Percentiles rank a stretch among this genome's conserved stretches.
Conservation (phyloP, 176 grass and related monocot species). For the Carex cristatella region DNA sequence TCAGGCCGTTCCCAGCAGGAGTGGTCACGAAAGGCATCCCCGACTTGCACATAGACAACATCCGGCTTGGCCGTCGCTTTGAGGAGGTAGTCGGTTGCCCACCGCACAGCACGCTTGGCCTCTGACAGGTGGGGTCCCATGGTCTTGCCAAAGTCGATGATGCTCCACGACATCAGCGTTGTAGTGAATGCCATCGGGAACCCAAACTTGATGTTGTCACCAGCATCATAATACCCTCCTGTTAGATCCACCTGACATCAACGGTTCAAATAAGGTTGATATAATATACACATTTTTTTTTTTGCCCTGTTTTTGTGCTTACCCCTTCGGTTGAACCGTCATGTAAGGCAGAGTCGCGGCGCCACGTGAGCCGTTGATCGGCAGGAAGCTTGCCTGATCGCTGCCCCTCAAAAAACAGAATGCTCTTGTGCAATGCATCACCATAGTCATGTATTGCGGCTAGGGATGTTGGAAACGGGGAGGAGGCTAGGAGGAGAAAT, state of each 20-base stretch:
- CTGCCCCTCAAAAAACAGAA: constrained; percentile 91
- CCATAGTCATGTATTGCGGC: constrained; percentile 50
- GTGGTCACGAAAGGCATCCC: constrained; percentile 70
- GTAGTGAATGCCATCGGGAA: constrained; percentile 95
- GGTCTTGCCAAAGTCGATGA: constrained; percentile 67
- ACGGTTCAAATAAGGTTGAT: no score
- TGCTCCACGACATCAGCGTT: constrained; percentile 81
- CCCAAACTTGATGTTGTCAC: constrained; percentile 95
- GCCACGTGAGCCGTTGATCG: constrained; percentile 54
- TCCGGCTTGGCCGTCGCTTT: constrained; percentile 47
- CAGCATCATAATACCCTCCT: constrained; percentile 93
- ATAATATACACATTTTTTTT: not conserved
- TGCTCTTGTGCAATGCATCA: constrained; percentile 77
- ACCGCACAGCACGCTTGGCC: constrained; percentile 41
- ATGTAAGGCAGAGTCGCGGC: constrained; percentile 53
- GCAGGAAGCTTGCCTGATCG: constrained; percentile 55
- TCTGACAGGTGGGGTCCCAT: constrained; percentile 48
- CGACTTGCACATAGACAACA: constrained; percentile 78
- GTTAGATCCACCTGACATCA: constrained; percentile 57
- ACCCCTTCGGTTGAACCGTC: constrained; percentile 60
- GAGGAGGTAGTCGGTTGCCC: constrained; percentile 89
- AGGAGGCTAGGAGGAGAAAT: not conserved
- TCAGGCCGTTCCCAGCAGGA: constrained; percentile 87
- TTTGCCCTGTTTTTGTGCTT: not conserved
- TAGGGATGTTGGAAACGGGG: not conserved